These are phyloP conservation scores for Coprinopsis strossmayeri DNA, from an alignment of 768 basidiomycete species.

Conservation along the genomic window DNA sequence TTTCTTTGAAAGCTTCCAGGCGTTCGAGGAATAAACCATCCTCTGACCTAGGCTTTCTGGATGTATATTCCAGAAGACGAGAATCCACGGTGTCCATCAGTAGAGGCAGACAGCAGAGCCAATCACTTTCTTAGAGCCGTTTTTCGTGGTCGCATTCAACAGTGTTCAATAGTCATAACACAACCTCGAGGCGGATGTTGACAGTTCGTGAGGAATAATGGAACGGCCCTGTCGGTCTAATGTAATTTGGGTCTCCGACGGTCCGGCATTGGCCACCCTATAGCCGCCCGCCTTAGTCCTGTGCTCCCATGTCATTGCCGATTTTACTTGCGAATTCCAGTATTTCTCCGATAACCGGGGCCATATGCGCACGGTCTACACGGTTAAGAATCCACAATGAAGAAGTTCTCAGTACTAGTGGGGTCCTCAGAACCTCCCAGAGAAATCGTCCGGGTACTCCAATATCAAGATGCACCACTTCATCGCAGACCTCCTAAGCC, in stretches of 20 bases:
- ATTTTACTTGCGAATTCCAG: not conserved
- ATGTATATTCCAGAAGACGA: conserved; percentile 29
- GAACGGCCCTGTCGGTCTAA: too few relatives aligned
- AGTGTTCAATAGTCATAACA: not conserved
- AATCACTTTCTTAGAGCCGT: not conserved
- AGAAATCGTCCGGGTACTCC: too few relatives aligned
- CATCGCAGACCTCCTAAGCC: not conserved
- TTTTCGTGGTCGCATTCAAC: not conserved
- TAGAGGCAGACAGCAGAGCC: not conserved
- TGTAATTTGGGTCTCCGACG: not conserved
- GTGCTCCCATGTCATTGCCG: not conserved
- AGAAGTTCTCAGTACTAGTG: not conserved
- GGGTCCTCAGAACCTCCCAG: not conserved
- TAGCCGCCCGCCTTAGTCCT: too few relatives aligned
- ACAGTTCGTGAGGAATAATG: not conserved
- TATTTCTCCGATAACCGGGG: not conserved
- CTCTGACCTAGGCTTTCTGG: conserved; percentile 20
- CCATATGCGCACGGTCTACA: not conserved
- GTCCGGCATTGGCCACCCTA: not conserved
- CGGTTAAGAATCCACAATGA: not conserved
- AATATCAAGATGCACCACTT: not conserved
- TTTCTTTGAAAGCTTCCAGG: conserved; percentile 57
- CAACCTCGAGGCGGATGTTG: not conserved
- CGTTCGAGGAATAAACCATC: conserved; percentile 59
- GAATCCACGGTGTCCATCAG: conserved; percentile 8